Base-by-base conservation (phyloP, 1,284 basidiomycete species). In the Naganishia sp. region DNA sequence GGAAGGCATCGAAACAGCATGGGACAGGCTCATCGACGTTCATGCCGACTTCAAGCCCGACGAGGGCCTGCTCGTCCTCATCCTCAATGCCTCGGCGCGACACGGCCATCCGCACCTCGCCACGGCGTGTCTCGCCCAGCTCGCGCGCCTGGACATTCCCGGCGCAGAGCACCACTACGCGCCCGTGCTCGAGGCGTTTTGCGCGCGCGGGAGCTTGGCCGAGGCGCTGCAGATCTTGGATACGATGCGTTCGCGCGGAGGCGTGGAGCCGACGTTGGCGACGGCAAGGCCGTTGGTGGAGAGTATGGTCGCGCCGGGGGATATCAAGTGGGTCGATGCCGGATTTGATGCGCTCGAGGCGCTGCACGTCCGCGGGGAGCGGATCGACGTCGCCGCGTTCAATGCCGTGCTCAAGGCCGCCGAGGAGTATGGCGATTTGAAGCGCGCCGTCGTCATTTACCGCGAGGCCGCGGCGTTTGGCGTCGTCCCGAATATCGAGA, bases 371-470 rank as follows among this genome's bases (percentile, higher is more conserved):
- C 82, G 84, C 39, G 84, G 83, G 15, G 80, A 82, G 64, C 69
- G 72, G 0, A 74, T 92, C 55, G 86, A 89, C 71, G 73, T 85
- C 15, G 78, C 83, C 41, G 84, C 85, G 10, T 76, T 90, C 67
- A 90, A 90, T 72, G 82, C 85, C 35, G 74, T 92, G 66, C 80
- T 93, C 64, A 81, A 83, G 67, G 90, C 89, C 0, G 83, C 86
- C 0, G 80, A 86, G 45, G 72, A 76, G n/a, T 78, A 87, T 2
- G 82, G 83, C 13, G 90, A 92, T 75, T 77, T 93, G 9, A 87
- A 88, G 69, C 87, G 90, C 32, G 89, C 88, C 0, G 79, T 93
- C 55, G 88, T 88, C 6, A 85, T 87, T 9, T 92, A 90, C 82
- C 86, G 87, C 70, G 84, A 84, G 17, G 83, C 85, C 43, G 53